These are phyloP conservation scores for Colletotrichum chrysophilum DNA, from an alignment of 2,329 filamentous ascomycete species.

Conservation along the genomic window DNA sequence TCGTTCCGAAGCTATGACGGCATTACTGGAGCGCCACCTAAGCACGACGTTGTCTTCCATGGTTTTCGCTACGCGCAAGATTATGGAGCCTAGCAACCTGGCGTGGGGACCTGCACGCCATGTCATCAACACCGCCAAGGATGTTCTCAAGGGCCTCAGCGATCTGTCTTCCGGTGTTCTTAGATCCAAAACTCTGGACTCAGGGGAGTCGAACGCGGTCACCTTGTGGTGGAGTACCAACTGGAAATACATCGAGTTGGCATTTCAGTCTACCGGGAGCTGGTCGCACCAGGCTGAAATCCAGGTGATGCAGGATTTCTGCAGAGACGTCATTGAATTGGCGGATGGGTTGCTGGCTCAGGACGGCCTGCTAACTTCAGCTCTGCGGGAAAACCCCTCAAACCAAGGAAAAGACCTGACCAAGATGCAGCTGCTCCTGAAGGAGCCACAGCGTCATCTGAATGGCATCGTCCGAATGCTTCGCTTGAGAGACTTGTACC, in stretches of 20 bases:
- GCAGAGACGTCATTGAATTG: slow-evolving; percentile 93
- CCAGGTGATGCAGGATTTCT: slow-evolving; percentile 85
- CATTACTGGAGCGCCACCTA: slow-evolving; percentile 49
- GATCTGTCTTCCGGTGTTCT: slow-evolving; percentile 62
- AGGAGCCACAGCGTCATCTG: slow-evolving; percentile 65
- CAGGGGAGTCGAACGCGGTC: slow-evolving; percentile 68
- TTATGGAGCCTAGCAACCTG: slow-evolving; percentile 38
- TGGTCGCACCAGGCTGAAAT: slow-evolving; percentile 85
- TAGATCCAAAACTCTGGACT: slow-evolving; percentile 59
- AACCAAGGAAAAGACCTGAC: slow-evolving; percentile 46
- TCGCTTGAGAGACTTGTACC: slow-evolving; percentile 84
- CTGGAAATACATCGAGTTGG: slow-evolving; percentile 81
- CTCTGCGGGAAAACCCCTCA: slow-evolving; percentile 48
- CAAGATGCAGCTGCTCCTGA: slow-evolving; percentile 55
- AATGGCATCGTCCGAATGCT: slow-evolving; percentile 87
- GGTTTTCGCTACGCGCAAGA: slow-evolving; percentile 36
- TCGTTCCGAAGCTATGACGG: slow-evolving; percentile 54
- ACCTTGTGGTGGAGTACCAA: slow-evolving; percentile 82
- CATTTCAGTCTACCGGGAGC: slow-evolving; percentile 78
- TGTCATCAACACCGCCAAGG: slow-evolving; percentile 61
- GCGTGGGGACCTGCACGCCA: slow-evolving; percentile 65
- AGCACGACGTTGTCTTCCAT: slow-evolving; percentile 48
- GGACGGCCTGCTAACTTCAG: slow-evolving; percentile 81
- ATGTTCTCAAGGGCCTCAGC: slow-evolving; percentile 61
- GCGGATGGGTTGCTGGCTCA: slow-evolving; percentile 85